Conservation (phyloP, 2,329 filamentous ascomycete species). For the Stemphylium lycopersici region DNA sequence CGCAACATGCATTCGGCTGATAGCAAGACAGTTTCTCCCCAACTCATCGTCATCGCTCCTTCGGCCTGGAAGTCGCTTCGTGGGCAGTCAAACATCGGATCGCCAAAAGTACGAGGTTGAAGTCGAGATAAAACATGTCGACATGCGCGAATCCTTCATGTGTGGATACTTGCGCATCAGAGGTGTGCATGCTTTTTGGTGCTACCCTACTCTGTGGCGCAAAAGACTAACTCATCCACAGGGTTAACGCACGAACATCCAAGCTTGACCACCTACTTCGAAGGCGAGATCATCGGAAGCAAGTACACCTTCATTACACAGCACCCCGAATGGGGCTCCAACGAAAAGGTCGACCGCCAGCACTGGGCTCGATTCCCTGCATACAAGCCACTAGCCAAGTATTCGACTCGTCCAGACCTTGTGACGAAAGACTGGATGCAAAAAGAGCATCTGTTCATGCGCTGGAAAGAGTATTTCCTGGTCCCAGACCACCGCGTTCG, state of each 20-base stretch:
- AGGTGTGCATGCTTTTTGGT: slow-evolving; percentile 61
- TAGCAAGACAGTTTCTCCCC: slow-evolving; percentile 66
- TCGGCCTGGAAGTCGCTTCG: slow-evolving; percentile 84
- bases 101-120: slow-evolving; percentile 93
- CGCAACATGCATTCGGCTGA: slow-evolving; percentile 25
- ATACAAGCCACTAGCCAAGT: slow-evolving; percentile 77
- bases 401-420: slow-evolving; percentile 63
- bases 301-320: slow-evolving; percentile 94
- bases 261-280: slow-evolving; percentile 97
- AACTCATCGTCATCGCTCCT: slow-evolving; percentile 85
- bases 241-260: slow-evolving; percentile 94
- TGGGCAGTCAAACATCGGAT: slow-evolving; percentile 91
- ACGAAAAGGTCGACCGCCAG: slow-evolving; percentile 85
- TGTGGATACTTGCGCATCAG: slow-evolving; percentile 96
- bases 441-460: slow-evolving; percentile 93
- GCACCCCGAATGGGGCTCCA: slow-evolving; percentile 89
- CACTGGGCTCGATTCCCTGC: slow-evolving; percentile 93
- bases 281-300: slow-evolving; percentile 94
- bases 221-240: slow-evolving; percentile 49
- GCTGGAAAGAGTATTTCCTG: slow-evolving; percentile 98
- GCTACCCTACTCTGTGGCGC: background rate
- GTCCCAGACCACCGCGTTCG: slow-evolving; percentile 92
- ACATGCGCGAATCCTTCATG: slow-evolving; percentile 90
- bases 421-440: slow-evolving; percentile 73
- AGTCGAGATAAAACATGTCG: slow-evolving; percentile 95